Evolutionary conservation across 768 basidiomycete species (phyloP).

Genomic region (Suillus ampliporus): DNA sequence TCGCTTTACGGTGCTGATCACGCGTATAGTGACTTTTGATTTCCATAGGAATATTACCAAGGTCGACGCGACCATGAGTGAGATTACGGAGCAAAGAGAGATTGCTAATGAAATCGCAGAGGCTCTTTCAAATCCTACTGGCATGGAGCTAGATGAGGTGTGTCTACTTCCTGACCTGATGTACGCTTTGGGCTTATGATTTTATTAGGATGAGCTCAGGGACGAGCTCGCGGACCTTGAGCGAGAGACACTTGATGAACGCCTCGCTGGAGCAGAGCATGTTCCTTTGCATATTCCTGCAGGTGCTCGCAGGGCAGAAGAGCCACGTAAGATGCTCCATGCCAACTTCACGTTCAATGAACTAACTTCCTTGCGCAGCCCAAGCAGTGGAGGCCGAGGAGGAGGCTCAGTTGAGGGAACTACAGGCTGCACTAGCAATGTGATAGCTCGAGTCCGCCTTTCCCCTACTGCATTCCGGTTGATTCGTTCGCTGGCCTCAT

Average conservation of each 20-base stretch:
- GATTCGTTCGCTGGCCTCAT: conserved; percentile 24
- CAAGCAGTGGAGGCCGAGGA: conserved; percentile 85
- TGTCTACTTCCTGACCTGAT: conserved; percentile 25
- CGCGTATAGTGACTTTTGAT: background rate
- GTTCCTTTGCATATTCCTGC: conserved; percentile 87
- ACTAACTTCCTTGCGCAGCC: conserved; percentile 21
- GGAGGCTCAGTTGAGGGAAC: conserved; percentile 83
- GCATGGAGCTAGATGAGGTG: conserved; percentile 76
- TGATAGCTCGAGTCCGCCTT: conserved; percentile 40
- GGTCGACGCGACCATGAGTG: conserved; percentile 89
- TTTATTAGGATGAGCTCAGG: conserved; percentile 75
- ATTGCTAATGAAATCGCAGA: conserved; percentile 92
- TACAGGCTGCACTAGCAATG: conserved; percentile 90
- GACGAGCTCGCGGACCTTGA: conserved; percentile 86
- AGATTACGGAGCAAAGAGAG: conserved; percentile 89
- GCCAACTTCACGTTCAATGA: conserved; percentile 6
- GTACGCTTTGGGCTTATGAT: conserved; percentile 6
- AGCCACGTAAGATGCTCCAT: conserved; percentile 33
- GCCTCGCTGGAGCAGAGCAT: conserved; percentile 85
- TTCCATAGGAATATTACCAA: conserved; percentile 74
- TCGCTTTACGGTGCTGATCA: conserved; percentile 5
- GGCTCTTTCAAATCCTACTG: conserved; percentile 76
- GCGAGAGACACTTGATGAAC: conserved; percentile 85
- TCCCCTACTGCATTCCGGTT: conserved; percentile 17
- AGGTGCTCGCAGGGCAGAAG: conserved; percentile 49